Conservation (phyloP, 345 rosid genomes). For the Erodium maritimum region DNA sequence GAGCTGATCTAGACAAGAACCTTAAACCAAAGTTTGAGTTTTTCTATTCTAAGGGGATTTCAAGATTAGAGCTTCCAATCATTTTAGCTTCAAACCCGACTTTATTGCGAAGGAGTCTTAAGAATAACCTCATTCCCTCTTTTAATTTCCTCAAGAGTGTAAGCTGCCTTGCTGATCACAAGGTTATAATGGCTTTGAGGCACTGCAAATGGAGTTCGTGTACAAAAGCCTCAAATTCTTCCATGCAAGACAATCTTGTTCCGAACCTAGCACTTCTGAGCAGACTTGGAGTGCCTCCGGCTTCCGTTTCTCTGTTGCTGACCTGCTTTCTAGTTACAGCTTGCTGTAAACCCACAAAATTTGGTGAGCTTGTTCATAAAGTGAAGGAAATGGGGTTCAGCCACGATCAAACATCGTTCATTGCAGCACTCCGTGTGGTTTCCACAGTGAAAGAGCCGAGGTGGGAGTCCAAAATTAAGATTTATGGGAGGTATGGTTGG, state of each 20-base stretch:
- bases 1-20: slow-evolving; percentile 9
- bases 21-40: slow-evolving; percentile 30
- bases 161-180: slow-evolving; percentile 6
- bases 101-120: slow-evolving; percentile 13
- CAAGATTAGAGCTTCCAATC: slow-evolving; percentile 9
- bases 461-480: slow-evolving; percentile 11
- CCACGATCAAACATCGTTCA: slow-evolving; percentile 8
- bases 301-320: slow-evolving; percentile 2
- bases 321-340: background rate
- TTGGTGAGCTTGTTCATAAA: no score
- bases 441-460: slow-evolving; percentile 1
- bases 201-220: background rate
- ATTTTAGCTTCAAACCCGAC: background rate
- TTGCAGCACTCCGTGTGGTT: slow-evolving; percentile 3
- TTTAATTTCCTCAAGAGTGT: slow-evolving; percentile 12
- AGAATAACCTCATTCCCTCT: slow-evolving; percentile 16
- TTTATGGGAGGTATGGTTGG: slow-evolving; percentile 13
- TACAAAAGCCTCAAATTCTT: background rate
- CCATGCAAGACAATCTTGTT: background rate
- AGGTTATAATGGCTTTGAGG: slow-evolving; percentile 2
- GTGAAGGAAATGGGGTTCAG: slow-evolving; percentile 14
- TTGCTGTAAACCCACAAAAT: background rate
- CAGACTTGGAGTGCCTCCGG: slow-evolving; percentile 17
- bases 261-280: slow-evolving; percentile 9
- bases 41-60: slow-evolving; percentile 21